phyloP scores from a whole-genome alignment of 176 grass and related monocot species.

The Phoenix dactylifera region DNA sequence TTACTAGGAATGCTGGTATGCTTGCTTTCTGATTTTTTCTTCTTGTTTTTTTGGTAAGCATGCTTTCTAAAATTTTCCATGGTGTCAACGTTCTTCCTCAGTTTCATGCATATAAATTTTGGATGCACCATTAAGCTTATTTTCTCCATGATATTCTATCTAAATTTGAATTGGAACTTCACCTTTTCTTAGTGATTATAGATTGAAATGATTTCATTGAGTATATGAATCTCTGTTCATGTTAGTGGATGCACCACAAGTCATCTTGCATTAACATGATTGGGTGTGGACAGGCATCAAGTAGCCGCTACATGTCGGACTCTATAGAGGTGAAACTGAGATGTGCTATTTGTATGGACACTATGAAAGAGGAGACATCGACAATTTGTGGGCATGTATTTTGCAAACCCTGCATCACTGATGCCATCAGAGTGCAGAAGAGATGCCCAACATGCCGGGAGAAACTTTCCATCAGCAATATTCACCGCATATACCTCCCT shows the following conservation, averaged over 20 bases:
- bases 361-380: constrained; percentile 12
- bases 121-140: too few relatives aligned
- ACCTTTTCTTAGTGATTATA: background rate
- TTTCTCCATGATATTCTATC: background rate
- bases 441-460: constrained; percentile 8
- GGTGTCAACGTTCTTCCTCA: too few relatives aligned
- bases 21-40: too few relatives aligned
- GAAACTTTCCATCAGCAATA: background rate
- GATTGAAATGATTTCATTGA: background rate
- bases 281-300: background rate
- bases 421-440: background rate
- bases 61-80: too few relatives aligned
- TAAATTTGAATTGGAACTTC: background rate
- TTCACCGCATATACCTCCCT: constrained; percentile 20
- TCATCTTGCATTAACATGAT: background rate
- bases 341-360: constrained; percentile 16
- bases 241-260: background rate
- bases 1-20: too few relatives aligned
- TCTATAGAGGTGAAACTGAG: constrained; percentile 6
- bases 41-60: too few relatives aligned
- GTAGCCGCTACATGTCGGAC: background rate
- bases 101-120: too few relatives aligned
- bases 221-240: background rate
- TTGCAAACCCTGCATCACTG: constrained; percentile 9
- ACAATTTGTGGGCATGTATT: constrained; percentile 11